A percentile compares a stretch with the other conserved stretches of the same genome.
Evolutionary conservation across 768 basidiomycete genomes (phyloP).

Genomic region (Hygrophoropsis aurantiaca): DNA sequence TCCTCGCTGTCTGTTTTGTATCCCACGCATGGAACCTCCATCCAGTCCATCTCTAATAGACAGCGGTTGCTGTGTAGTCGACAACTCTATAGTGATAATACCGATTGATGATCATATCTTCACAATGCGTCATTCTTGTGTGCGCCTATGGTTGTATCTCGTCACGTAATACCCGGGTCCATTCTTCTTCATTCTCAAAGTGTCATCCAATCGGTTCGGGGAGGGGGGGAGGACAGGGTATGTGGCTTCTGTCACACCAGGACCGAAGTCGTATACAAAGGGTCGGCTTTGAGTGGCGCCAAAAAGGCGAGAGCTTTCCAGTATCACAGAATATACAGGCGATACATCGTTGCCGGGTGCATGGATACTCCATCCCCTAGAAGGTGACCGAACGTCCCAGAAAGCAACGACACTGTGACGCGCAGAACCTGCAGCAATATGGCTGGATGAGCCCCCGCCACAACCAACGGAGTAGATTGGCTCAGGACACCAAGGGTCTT

Average conservation of each 20-base stretch:
- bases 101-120: background rate
- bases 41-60: slow-evolving; percentile 6
- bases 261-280: slow-evolving; percentile 81
- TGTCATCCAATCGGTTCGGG: slow-evolving; percentile 15
- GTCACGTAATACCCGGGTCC: slow-evolving; percentile 52
- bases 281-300: slow-evolving; percentile 76
- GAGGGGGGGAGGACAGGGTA: slow-evolving; percentile 42
- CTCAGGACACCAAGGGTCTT: slow-evolving; percentile 69
- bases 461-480: slow-evolving; percentile 75
- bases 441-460: slow-evolving; percentile 66
- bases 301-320: slow-evolving; percentile 79
- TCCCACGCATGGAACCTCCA: slow-evolving; percentile 16
- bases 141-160: slow-evolving; percentile 39
- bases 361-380: slow-evolving; percentile 72
- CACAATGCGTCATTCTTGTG: slow-evolving; percentile 14
- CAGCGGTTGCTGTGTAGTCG: slow-evolving; percentile 5
- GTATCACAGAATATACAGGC: slow-evolving; percentile 71
- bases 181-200: slow-evolving; percentile 33
- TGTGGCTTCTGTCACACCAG: slow-evolving; percentile 53
- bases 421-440: slow-evolving; percentile 76
- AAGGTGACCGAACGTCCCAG: slow-evolving; percentile 73
- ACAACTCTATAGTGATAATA: slow-evolving; percentile 1
- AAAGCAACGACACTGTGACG: slow-evolving; percentile 77
- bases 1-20: slow-evolving; percentile 33
- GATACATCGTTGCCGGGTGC: slow-evolving; percentile 78